Percentiles rank a stretch among this genome's conserved stretches.
Evolutionary conservation across 345 rosid genomes (phyloP).

Genomic region (Aegle marmelos): DNA sequence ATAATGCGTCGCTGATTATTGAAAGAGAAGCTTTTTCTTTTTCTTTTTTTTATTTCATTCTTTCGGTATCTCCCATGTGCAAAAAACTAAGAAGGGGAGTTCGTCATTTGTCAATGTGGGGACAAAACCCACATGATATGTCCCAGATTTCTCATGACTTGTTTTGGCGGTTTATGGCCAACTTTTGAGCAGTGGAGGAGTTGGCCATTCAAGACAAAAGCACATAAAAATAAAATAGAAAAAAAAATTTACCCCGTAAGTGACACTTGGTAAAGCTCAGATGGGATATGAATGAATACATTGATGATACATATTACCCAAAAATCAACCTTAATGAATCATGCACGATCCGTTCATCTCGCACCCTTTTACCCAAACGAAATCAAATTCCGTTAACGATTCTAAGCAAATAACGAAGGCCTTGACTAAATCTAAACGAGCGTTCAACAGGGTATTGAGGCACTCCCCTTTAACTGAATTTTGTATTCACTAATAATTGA

Average conservation of each 20-base stretch:
- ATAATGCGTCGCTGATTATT: no score
- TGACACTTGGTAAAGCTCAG: background rate
- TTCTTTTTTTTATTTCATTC: no score
- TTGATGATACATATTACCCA: background rate
- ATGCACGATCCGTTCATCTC: background rate
- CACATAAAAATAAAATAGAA: no score
- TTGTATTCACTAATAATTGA: background rate
- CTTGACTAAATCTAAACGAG: background rate
- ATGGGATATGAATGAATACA: no score
- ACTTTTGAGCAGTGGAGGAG: constrained; percentile 15
- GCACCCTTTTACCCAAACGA: background rate
- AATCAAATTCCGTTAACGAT: background rate
- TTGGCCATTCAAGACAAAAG: constrained; percentile 6
- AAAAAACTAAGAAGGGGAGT: background rate
- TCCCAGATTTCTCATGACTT: constrained; percentile 9
- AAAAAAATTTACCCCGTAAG: background rate
- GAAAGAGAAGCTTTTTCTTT: no score
- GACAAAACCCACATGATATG: constrained; percentile 26
- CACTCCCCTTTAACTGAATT: background rate
- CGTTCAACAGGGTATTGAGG: background rate
- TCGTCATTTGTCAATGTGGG: constrained; percentile 8
- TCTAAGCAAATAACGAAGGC: background rate
- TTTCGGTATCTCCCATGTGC: constrained; percentile 4
- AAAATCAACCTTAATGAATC: background rate
- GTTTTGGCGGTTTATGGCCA: constrained; percentile 12